These are phyloP conservation scores for Speleostelium caveatum DNA, from an alignment of 78 protist genomes.

Conservation along the genomic window DNA sequence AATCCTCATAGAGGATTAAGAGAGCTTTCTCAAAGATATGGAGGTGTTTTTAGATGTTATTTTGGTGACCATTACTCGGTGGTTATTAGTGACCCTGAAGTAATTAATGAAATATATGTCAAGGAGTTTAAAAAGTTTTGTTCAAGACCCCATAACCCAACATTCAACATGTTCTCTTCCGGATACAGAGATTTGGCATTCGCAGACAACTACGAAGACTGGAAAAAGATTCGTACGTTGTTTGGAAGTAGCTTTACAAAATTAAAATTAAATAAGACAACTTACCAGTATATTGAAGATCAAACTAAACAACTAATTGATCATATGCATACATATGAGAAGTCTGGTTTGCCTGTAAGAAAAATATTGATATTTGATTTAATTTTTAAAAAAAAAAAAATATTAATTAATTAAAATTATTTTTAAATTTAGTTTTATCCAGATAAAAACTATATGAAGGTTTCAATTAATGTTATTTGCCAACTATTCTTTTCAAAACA, in stretches of 20 bases:
- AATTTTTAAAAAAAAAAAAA: not conserved
- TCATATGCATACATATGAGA: slow-evolving; percentile 3
- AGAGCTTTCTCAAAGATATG: not conserved
- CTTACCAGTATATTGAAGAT: slow-evolving; percentile 7
- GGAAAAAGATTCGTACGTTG: slow-evolving; percentile 2
- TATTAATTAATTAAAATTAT: too few species aligned
- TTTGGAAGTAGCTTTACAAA: not conserved
- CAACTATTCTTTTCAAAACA: slow-evolving; percentile 36
- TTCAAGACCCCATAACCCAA: not conserved
- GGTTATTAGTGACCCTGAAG: slow-evolving; percentile 7
- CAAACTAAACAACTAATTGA: slow-evolving; percentile 9
- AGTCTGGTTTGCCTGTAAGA: not conserved
- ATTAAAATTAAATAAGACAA: not conserved
- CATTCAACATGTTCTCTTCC: not conserved
- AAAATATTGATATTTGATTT: too few species aligned
- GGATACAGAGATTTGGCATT: not conserved
- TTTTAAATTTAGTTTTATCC: slow-evolving; percentile 18
- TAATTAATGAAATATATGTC: slow-evolving; percentile 23
- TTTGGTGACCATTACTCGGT: slow-evolving; percentile 9
- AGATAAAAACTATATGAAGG: not conserved
- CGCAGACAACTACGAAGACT: not conserved
- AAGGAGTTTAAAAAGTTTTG: slow-evolving; percentile 26
- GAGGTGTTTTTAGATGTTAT: not conserved
- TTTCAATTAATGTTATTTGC: slow-evolving; percentile 24
- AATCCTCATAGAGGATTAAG: not conserved